Conservation (phyloP, 176 grass and related monocot species). For the Paspalum notatum region DNA sequence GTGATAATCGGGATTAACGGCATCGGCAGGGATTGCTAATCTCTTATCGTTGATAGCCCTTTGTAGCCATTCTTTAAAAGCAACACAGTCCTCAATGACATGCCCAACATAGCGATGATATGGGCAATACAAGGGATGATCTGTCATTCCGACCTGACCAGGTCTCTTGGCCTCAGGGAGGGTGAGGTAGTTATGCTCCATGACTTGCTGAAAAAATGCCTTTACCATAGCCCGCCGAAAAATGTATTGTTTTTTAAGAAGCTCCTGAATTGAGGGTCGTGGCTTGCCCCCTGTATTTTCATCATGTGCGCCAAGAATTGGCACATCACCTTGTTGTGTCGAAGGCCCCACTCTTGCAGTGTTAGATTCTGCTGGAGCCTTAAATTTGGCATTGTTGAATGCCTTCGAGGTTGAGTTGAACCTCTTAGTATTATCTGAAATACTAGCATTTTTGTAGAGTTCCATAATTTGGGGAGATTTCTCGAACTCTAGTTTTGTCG, state of each 20-base stretch:
- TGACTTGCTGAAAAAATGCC: not conserved
- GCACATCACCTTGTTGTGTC: not conserved
- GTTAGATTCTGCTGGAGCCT: not conserved
- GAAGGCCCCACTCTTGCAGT: not conserved
- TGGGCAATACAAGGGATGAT: not conserved
- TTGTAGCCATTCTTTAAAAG: slow-evolving; percentile 4
- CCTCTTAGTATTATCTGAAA: not conserved
- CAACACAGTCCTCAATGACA: not conserved
- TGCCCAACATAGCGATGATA: not conserved
- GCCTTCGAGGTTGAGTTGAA: not conserved
- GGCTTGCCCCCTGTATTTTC: not conserved
- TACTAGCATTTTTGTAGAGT: not conserved
- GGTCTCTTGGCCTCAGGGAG: not conserved
- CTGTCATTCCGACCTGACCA: not conserved
- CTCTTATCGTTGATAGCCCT: not conserved
- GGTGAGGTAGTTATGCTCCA: not conserved
- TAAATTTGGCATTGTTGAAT: not conserved
- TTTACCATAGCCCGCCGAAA: not conserved
- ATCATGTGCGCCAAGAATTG: fast-evolving
- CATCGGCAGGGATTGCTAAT: not conserved
- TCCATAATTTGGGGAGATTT: not conserved
- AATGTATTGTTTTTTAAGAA: not conserved
- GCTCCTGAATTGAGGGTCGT: not conserved
- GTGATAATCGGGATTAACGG: not conserved
- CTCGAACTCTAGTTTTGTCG: not conserved